phyloP scores from a whole-genome alignment of 139 green algal genomes.

The Micractinium conductrix region DNA sequence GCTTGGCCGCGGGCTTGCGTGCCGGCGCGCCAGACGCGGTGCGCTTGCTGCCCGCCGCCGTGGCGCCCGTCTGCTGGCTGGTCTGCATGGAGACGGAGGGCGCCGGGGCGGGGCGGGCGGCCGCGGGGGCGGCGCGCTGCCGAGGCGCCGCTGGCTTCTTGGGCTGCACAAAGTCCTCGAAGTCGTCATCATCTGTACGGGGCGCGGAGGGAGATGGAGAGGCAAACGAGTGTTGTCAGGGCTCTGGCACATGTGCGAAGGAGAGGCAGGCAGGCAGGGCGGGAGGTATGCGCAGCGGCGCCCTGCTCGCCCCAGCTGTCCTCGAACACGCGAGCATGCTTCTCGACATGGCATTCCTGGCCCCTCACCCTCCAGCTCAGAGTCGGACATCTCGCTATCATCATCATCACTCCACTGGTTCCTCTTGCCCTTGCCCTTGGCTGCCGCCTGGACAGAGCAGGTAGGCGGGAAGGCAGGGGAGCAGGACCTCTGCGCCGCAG shows the following conservation, averaged over 20 bases:
- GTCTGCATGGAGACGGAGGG: conserved; percentile 15
- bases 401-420: conserved; percentile 49
- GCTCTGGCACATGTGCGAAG: background rate
- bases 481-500: no score
- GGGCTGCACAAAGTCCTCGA: background rate
- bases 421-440: conserved; percentile 49
- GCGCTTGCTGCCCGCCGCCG: conserved; percentile 23
- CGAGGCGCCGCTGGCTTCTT: background rate
- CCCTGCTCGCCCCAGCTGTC: background rate
- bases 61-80: conserved; percentile 15
- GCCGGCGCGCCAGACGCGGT: conserved; percentile 23
- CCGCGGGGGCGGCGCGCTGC: background rate
- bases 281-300: background rate
- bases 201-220: background rate
- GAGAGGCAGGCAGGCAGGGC: background rate
- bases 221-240: background rate
- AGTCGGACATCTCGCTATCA: conserved; percentile 49
- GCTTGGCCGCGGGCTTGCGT: conserved; percentile 30
- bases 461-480: no score
- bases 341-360: no score
- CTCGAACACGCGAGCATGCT: background rate
- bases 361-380: background rate
- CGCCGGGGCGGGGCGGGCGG: background rate
- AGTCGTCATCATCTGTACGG: conserved; percentile 5
- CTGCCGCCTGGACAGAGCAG: no score